Evolutionary conservation across 306 rosid genomes (phyloP).

Genomic region (Inga oerstediana): DNA sequence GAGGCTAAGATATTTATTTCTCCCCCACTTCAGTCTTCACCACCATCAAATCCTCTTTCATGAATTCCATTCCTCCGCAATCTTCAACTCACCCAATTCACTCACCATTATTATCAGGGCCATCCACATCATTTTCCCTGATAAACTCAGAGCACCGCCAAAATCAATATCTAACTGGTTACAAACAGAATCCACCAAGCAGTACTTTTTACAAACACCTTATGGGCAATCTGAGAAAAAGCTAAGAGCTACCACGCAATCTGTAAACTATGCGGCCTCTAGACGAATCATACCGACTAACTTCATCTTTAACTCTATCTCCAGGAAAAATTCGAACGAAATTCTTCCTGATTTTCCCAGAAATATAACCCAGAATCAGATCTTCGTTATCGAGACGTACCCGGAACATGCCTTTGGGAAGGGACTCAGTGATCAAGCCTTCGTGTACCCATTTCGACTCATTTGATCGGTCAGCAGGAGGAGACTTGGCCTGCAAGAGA

Average conservation of each 20-base stretch:
- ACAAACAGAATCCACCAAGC: neutral
- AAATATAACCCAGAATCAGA: slow-evolving; percentile 52
- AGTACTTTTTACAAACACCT: slow-evolving; percentile 33
- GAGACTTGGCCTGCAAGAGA: slow-evolving; percentile 35
- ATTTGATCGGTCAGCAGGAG: slow-evolving; percentile 41
- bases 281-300: slow-evolving; percentile 53
- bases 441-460: slow-evolving; percentile 57
- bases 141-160: no score
- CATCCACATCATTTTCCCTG: no score
- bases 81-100: no score
- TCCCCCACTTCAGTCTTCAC: no score
- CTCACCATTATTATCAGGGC: no score
- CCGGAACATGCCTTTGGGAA: slow-evolving; percentile 59
- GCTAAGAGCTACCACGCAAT: slow-evolving; percentile 30
- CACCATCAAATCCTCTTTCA: no score
- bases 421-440: slow-evolving; percentile 55
- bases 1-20: no score
- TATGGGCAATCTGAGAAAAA: neutral
- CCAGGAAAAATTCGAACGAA: slow-evolving; percentile 52
- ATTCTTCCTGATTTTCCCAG: slow-evolving; percentile 55
- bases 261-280: slow-evolving; percentile 56
- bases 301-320: slow-evolving; percentile 54
- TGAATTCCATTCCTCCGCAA: no score
- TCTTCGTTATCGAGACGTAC: slow-evolving; percentile 57
- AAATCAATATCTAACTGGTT: no score